phyloP scores from a whole-genome alignment of 495 filamentous ascomycete species.

The Xylaria cubensis region DNA sequence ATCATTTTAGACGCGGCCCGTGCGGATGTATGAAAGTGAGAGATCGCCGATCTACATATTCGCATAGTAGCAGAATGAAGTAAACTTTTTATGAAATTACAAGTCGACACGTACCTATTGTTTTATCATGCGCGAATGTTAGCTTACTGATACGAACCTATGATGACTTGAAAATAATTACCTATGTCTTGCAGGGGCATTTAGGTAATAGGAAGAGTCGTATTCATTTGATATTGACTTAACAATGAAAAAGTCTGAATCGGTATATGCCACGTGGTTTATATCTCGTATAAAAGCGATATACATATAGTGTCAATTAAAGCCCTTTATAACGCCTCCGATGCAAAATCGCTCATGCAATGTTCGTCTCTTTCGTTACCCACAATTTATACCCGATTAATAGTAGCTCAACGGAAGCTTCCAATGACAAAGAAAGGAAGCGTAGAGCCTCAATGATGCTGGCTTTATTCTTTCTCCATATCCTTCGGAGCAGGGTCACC shows the following conservation, averaged over 20 bases:
- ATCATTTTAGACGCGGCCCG: background rate
- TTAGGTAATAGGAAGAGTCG: background rate
- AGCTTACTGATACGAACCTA: background rate
- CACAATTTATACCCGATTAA: background rate
- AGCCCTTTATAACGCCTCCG: slow-evolving; percentile 26
- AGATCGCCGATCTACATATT: background rate
- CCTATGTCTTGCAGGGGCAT: background rate
- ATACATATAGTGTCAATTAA: slow-evolving; percentile 16
- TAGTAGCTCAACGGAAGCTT: background rate
- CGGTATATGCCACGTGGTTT: background rate
- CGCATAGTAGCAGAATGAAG: background rate
- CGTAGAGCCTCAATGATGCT: background rate
- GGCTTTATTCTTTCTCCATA: slow-evolving; percentile 70
- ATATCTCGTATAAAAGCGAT: slow-evolving; percentile 1
- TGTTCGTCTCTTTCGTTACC: slow-evolving; percentile 23
- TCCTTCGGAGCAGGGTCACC: slow-evolving; percentile 96
- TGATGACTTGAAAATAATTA: background rate
- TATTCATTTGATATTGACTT: slow-evolving; percentile 3
- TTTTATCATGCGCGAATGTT: background rate
- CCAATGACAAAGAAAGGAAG: background rate
- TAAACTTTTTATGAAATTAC: background rate
- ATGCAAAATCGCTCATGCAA: slow-evolving; percentile 24
- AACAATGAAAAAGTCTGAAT: background rate
- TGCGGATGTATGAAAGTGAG: background rate
- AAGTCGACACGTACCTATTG: background rate